Base-by-base conservation (phyloP, 805 yeast species). In the Starmerella geochares region DNA sequence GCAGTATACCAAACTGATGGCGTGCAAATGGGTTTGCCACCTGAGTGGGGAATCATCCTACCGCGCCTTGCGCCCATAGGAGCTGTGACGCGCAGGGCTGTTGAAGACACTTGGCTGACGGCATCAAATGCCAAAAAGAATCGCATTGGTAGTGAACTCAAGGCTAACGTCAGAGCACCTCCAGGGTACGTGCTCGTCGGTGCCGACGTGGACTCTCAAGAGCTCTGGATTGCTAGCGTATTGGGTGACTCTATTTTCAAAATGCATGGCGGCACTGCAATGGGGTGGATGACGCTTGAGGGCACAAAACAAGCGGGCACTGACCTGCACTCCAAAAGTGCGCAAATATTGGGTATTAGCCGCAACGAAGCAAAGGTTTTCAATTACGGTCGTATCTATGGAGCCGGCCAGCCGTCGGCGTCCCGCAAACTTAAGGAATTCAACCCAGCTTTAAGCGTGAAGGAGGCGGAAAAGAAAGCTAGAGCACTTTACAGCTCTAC, bases 251-350 rank as follows among this genome's bases (percentile, higher is more conserved):
- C 97, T 0, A 77, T 81, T 47, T 86, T 90, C 66, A 78, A 81
- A 29, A 69, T 84, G 21, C 99, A 92, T 65, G 99, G 98, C 5
- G 94, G 94, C 13, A 86, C 97, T 0, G 95, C 97, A 0, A 75
- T 94, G 48, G 96, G 97, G 0, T 94, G 98, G 98, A 94, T 92
- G 99, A 88, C 96, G 1, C 72, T 92, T 49, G 99, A 92, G 69
- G 99, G 99, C 17, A 80, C 90, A 3, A 92, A 92, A 67, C 72
- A 70, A 50, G 90, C 83, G 48, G 94, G 92, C 4, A 94, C 99
- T 0, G 99, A 92, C 67, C 68, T 94, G 53, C 99, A 92, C 63
- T 86, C 96, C 0, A 87, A 84, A 57, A 92, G 97, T 0, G 96
- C 98, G 0, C 73, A 74, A 10, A 87, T 94, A 57, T 67, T 92